Evolutionary conservation across 177 flowering plant species (phyloP), one percentile per base, ranked within the genome.

Genomic region (Tripterygium wilfordii): DNA sequence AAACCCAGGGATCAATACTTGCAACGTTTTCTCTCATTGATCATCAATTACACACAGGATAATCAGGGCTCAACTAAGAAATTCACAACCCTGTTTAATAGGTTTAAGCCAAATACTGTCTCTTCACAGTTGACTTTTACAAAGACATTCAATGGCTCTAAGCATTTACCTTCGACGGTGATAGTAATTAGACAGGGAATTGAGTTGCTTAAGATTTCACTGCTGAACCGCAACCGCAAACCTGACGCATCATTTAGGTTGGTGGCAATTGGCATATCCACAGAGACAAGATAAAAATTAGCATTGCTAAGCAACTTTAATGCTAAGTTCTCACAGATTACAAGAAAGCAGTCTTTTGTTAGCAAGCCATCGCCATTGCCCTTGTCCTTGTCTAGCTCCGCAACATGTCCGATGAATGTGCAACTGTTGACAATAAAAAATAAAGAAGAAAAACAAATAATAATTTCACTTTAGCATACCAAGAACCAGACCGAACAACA

Each of bases 81-180:
- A 63, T 61, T 79, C 16, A 77, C 89, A 32, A 88, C 49, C 63
- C 84, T 75, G 66, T 88, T 92, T 69, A 92, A 70, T 47, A 88
- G 69, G 68, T 88, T 92, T 57, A 88, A 66, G 45, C 95, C 96
- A 60, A 92, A 88, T 36, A 88, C 85, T 24, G 96, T 88, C 56
- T 92, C 96, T 66, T 88, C 91, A 28, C 95, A 92, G 62, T 92
- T 88, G 52, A 85, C 74, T 73, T 88, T 88, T 20, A 74, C 72
- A 4, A 65, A 54, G 19, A 82, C 55, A 42, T 68, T 61, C 58
- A 92, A 60, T 3, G 85, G 91, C 52, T 82, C 85, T 23, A 61
- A 69, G 65, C 82, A 85, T 65, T 70, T 80, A 62, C 96, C 98
- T 74, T 83, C 83, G 51, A 76, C 72, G 8, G 65, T 63, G 30